These are phyloP conservation scores for Dendrostoma leiphaemia DNA, from an alignment of 2,329 filamentous ascomycete species.

Conservation along the genomic window DNA sequence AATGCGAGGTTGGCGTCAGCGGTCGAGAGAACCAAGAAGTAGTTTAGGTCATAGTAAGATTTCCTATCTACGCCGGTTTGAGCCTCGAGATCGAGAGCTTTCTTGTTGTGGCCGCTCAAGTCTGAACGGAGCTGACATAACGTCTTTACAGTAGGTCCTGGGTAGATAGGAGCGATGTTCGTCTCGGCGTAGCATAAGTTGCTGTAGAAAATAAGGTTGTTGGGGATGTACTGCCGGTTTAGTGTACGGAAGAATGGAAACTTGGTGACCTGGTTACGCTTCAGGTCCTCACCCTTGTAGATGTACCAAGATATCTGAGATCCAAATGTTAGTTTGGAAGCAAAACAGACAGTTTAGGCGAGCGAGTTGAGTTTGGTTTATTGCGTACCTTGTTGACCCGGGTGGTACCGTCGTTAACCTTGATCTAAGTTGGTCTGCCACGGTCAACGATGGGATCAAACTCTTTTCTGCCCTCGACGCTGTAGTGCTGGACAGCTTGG, in stretches of 20 bases:
- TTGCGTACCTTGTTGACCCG: background rate
- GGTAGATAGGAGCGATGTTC: background rate
- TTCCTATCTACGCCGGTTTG: background rate
- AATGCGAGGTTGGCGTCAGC: conserved; percentile 1
- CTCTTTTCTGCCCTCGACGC: fast-evolving
- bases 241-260: background rate
- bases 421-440: background rate
- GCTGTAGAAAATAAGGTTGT: background rate
- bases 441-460: background rate
- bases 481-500: background rate
- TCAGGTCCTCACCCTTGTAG: background rate
- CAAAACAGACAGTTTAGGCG: background rate
- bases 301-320: conserved; percentile 1
- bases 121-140: background rate
- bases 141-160: background rate
- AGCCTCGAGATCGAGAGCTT: background rate
- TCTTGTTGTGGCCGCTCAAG: background rate
- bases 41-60: background rate
- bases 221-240: fast-evolving
- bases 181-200: background rate
- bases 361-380: too few relatives aligned
- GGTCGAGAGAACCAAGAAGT: background rate
- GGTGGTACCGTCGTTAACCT: background rate
- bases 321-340: background rate
- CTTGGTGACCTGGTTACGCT: background rate